Conservation (phyloP, 75 land plant species). For the Pinus albicaulis region DNA sequence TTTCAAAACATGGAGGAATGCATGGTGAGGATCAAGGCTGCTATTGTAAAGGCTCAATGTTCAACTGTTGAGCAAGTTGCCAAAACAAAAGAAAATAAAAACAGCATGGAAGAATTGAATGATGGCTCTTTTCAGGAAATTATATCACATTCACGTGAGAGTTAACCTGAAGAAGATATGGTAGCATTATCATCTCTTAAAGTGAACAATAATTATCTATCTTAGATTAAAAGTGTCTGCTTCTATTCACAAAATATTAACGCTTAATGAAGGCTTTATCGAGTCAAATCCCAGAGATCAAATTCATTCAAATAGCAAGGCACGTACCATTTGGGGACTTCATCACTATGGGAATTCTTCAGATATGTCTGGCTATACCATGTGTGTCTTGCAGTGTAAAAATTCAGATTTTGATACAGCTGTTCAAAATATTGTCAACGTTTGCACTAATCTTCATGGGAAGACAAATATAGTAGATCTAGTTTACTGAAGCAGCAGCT, state of each 20-base stretch:
- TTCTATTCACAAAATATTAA: constrained; percentile 52
- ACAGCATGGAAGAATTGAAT: too few species aligned
- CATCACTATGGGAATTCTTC: constrained; percentile 12
- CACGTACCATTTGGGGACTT: constrained; percentile 13
- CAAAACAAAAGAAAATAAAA: constrained; percentile 1
- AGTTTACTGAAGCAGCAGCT: constrained; percentile 41
- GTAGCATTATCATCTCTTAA: background rate
- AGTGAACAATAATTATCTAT: constrained; percentile 9
- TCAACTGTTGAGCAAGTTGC: background rate
- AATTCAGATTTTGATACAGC: constrained; percentile 41
- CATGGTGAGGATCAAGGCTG: constrained; percentile 37
- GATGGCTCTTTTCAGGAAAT: background rate
- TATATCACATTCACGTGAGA: background rate
- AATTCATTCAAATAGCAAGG: constrained; percentile 12
- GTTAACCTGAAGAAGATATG: constrained; percentile 9
- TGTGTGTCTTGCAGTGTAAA: constrained; percentile 57
- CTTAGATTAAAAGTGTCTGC: constrained; percentile 18
- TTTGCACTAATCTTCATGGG: constrained; percentile 53
- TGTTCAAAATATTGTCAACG: constrained; percentile 38
- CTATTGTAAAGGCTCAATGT: constrained; percentile 9
- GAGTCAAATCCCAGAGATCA: constrained; percentile 17
- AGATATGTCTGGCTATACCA: constrained; percentile 23
- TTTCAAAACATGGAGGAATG: constrained; percentile 28
- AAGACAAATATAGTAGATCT: constrained; percentile 41
- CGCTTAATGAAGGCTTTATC: constrained; percentile 52